phyloP scores from a whole-genome alignment of 305 asterid species.

The Rubia occidens region DNA sequence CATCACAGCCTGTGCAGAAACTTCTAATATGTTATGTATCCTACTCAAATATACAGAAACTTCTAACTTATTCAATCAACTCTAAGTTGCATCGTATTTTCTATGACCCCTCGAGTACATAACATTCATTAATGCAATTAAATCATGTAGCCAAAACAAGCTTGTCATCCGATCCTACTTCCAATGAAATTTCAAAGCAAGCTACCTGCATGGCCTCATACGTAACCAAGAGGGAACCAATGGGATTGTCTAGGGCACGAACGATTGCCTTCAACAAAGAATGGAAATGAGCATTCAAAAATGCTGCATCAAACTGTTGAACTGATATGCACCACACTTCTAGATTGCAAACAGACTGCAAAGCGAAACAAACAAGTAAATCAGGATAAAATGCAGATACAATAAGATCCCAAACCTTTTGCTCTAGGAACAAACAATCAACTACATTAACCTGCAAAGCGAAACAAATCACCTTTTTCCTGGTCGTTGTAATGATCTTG shows the following conservation, averaged over 20 bases:
- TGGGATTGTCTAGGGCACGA: constrained; percentile 66
- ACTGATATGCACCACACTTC: constrained; percentile 73
- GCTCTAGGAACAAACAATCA: background rate
- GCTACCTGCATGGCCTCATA: constrained; percentile 76
- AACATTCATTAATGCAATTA: too few species aligned
- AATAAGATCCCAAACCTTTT: background rate
- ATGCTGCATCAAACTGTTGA: constrained; percentile 44
- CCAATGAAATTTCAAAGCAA: background rate
- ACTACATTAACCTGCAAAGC: background rate
- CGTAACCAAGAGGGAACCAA: constrained; percentile 62
- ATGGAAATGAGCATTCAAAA: constrained; percentile 41
- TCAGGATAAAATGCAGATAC: constrained; percentile 17
- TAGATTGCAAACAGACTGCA: constrained; percentile 71
- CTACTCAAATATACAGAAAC: background rate
- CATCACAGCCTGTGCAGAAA: constrained; percentile 47
- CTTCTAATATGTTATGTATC: background rate
- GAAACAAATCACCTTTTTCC: constrained; percentile 42
- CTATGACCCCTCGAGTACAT: too few species aligned
- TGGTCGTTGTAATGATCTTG: constrained; percentile 40
- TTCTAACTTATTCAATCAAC: background rate
- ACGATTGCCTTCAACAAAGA: constrained; percentile 45
- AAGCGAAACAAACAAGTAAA: constrained; percentile 14
- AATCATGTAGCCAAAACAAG: too few species aligned
- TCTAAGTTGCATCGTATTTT: background rate
- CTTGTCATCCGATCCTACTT: background rate